Evolutionary conservation across 2,329 filamentous ascomycete species (phyloP).

Genomic region (Aspergillus uvarum): DNA sequence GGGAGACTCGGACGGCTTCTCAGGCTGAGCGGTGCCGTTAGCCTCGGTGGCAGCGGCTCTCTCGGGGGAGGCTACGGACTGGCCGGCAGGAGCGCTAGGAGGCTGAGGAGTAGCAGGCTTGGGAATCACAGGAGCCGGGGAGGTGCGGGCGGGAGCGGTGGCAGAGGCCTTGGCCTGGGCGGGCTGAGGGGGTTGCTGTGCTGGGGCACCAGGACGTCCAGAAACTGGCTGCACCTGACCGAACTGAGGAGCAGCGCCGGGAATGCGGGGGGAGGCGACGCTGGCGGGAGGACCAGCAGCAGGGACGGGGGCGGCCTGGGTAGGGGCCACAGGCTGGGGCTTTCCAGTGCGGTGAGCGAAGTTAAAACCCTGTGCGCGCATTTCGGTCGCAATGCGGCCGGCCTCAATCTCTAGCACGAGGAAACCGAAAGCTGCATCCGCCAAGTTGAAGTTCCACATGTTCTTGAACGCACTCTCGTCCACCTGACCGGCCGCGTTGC

Average conservation of each 20-base stretch:
- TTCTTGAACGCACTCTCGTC: constrained; percentile 99
- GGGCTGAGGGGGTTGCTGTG: constrained; percentile 33
- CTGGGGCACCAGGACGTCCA: constrained; percentile 23
- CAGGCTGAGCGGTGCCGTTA: constrained; percentile 54
- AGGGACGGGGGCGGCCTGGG: constrained; percentile 23
- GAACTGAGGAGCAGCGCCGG: constrained; percentile 42
- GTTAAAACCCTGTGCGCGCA: constrained; percentile 98
- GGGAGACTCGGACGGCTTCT: constrained; percentile 45
- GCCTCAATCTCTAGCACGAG: constrained; percentile 92
- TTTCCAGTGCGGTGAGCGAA: constrained; percentile 94
- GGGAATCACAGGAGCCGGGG: constrained; percentile 45
- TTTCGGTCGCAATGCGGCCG: constrained; percentile 94
- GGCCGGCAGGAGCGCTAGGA: constrained; percentile 40
- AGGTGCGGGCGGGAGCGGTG: constrained; percentile 32
- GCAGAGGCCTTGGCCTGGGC: constrained; percentile 32
- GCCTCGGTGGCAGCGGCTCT: constrained; percentile 52
- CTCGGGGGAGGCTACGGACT: constrained; percentile 45
- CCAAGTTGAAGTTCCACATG: constrained; percentile 99
- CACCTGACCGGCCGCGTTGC: constrained; percentile 74
- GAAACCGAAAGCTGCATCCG: constrained; percentile 95
- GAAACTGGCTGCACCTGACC: constrained; percentile 42
- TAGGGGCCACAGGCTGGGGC: constrained; percentile 48
- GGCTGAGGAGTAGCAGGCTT: constrained; percentile 41
- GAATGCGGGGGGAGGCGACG: constrained; percentile 37
- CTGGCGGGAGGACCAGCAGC: constrained; percentile 30